These are phyloP conservation scores for Zygoascus flipseniorum DNA, from an alignment of 805 yeast species.

Conservation along the genomic window DNA sequence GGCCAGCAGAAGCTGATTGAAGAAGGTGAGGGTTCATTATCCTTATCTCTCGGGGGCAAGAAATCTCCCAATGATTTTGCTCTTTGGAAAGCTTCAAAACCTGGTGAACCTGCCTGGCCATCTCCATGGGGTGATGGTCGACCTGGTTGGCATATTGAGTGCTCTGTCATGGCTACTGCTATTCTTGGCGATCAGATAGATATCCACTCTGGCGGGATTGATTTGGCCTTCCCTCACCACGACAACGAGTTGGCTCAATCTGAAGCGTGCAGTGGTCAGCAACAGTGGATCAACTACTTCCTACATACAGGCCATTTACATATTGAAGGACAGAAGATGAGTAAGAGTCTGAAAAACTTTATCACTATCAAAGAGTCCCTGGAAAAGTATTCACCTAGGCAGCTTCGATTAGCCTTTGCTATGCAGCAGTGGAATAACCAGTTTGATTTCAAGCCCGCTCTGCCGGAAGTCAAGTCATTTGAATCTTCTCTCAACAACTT, in stretches of 20 bases:
- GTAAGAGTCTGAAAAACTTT: constrained; percentile 88
- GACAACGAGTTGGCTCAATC: constrained; percentile 97
- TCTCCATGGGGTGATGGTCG: constrained; percentile 97
- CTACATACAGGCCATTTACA: constrained; percentile 96
- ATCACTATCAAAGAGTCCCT: constrained; percentile 91
- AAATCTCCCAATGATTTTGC: constrained; percentile 82
- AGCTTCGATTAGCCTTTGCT: constrained; percentile 84
- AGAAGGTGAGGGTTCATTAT: constrained; percentile 91
- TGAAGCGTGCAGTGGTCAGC: constrained; percentile 82
- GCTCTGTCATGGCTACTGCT: constrained; percentile 97
- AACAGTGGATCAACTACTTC: constrained; percentile 96
- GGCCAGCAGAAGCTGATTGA: constrained; percentile 76
- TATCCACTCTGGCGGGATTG: constrained; percentile 95
- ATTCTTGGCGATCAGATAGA: constrained; percentile 78
- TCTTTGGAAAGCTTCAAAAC: constrained; percentile 91
- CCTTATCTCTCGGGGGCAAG: constrained; percentile 49
- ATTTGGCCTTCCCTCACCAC: constrained; percentile 97
- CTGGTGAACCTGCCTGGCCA: constrained; percentile 95
- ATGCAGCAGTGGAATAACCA: constrained; percentile 88
- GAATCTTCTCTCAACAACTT: constrained; percentile 70
- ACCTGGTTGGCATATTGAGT: constrained; percentile 99
- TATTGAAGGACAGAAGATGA: constrained; percentile 98
- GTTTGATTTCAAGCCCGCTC: constrained; percentile 79
- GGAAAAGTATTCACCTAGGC: constrained; percentile 60
- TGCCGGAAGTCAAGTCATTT: constrained; percentile 66